phyloP scores from a whole-genome alignment of 495 filamentous ascomycete species.

The Xylona heveae region DNA sequence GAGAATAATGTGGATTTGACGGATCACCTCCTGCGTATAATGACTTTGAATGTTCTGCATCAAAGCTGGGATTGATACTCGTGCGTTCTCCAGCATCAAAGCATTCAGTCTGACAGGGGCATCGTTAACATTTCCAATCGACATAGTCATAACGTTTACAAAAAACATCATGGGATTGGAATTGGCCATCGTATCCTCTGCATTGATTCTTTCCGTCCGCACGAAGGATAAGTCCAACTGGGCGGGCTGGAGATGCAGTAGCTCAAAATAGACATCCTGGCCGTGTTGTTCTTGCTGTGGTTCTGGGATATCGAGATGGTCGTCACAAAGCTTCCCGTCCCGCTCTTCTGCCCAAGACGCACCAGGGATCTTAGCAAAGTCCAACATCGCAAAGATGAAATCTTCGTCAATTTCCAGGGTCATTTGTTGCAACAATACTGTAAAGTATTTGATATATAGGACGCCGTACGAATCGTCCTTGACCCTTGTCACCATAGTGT shows the following conservation, averaged over 20 bases:
- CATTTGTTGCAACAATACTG: constrained; percentile 87
- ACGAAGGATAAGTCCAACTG: constrained; percentile 94
- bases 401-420: constrained; percentile 95
- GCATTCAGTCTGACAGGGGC: constrained; percentile 84
- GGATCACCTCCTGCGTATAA: constrained; percentile 88
- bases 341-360: constrained; percentile 75
- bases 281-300: constrained; percentile 63
- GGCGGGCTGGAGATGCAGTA: constrained; percentile 92
- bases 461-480: constrained; percentile 98
- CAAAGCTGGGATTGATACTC: constrained; percentile 68
- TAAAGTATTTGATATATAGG: constrained; percentile 95
- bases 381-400: constrained; percentile 86
- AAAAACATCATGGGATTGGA: constrained; percentile 94
- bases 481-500: constrained; percentile 75
- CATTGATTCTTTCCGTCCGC: constrained; percentile 88
- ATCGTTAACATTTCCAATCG: constrained; percentile 95
- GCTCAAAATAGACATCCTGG: constrained; percentile 93
- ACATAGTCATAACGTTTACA: constrained; percentile 96
- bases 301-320: constrained; percentile 76
- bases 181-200: constrained; percentile 76
- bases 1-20: constrained; percentile 88
- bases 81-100: constrained; percentile 84
- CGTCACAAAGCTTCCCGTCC: constrained; percentile 73
- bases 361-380: constrained; percentile 86
- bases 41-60: constrained; percentile 72